A percentile compares a stretch with the other conserved stretches of the same genome.
Conservation (phyloP, 1,284 basidiomycete genomes). For the Moesziomyces globuligerus region DNA sequence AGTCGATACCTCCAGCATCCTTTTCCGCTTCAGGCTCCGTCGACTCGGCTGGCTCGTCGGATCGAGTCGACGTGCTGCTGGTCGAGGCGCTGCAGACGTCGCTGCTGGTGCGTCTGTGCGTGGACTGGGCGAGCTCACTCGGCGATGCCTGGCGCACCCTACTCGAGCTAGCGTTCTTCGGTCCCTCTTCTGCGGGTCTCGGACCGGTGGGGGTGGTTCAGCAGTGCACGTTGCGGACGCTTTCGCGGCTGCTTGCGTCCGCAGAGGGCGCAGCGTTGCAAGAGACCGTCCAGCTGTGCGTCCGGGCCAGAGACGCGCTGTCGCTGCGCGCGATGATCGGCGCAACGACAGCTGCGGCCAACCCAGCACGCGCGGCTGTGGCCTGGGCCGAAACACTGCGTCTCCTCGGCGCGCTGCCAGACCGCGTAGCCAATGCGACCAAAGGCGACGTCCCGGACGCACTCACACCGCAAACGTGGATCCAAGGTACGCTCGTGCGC, state of each 20-base stretch:
- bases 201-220: slow-evolving; percentile 12
- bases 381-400: slow-evolving; percentile 30
- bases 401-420: slow-evolving; percentile 12
- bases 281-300: slow-evolving; percentile 7
- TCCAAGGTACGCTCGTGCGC: slow-evolving; percentile 11
- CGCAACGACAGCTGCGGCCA: neutral
- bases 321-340: slow-evolving; percentile 7
- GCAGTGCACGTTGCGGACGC: slow-evolving; percentile 13
- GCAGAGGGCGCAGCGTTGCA: neutral
- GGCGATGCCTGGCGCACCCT: neutral
- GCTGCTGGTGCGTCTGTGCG: slow-evolving; percentile 8
- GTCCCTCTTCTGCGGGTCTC: neutral
- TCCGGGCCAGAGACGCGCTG: neutral
- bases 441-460: slow-evolving; percentile 1
- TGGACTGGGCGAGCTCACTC: slow-evolving; percentile 16
- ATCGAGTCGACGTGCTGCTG: slow-evolving; percentile 3
- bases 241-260: slow-evolving; percentile 10
- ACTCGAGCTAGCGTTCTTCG: slow-evolving; percentile 20
- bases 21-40: no score
- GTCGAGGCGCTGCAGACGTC: slow-evolving; percentile 24
- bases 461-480: slow-evolving; percentile 2
- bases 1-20: no score
- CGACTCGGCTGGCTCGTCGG: no score
- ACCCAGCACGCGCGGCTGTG: slow-evolving; percentile 18
- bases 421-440: slow-evolving; percentile 34